Conservation (phyloP, 1,284 basidiomycete genomes). For the Apiotrichum laibachii region DNA sequence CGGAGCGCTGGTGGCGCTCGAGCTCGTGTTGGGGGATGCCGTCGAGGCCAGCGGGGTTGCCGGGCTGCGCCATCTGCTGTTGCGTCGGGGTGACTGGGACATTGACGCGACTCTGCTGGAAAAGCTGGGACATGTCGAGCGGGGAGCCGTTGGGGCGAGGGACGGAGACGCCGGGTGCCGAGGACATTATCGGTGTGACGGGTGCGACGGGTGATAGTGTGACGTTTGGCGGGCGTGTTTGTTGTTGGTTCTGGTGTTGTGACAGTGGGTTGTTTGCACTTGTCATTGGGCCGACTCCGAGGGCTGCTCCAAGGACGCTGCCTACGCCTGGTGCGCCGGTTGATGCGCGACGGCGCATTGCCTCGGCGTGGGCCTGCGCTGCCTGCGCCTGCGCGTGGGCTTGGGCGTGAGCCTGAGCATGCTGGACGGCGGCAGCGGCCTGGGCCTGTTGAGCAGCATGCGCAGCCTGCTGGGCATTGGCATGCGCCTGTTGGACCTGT, state of each 20-base stretch:
- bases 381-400: slow-evolving; percentile 4
- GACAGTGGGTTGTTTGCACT: neutral
- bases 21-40: slow-evolving; percentile 17
- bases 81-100: neutral
- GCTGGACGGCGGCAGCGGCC: neutral
- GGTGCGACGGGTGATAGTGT: neutral
- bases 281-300: neutral
- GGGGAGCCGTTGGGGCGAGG: neutral
- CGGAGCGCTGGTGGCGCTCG: slow-evolving; percentile 24
- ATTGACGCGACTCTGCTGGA: neutral
- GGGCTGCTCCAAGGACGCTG: neutral
- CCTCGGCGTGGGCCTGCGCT: slow-evolving; percentile 1
- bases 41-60: neutral
- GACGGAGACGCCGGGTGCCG: neutral
- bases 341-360: slow-evolving; percentile 5
- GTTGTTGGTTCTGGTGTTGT: neutral
- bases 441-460: slow-evolving; percentile 2
- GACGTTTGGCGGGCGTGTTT: neutral
- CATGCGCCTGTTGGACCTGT: neutral
- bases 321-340: neutral
- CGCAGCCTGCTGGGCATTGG: neutral
- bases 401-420: slow-evolving; percentile 1
- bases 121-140: slow-evolving; percentile 3
- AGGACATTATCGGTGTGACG: neutral
- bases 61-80: neutral